Evolutionary conservation across 2,329 filamentous ascomycete species (phyloP), one percentile per base, ranked within the genome.

Genomic region (Curvularia lunata): DNA sequence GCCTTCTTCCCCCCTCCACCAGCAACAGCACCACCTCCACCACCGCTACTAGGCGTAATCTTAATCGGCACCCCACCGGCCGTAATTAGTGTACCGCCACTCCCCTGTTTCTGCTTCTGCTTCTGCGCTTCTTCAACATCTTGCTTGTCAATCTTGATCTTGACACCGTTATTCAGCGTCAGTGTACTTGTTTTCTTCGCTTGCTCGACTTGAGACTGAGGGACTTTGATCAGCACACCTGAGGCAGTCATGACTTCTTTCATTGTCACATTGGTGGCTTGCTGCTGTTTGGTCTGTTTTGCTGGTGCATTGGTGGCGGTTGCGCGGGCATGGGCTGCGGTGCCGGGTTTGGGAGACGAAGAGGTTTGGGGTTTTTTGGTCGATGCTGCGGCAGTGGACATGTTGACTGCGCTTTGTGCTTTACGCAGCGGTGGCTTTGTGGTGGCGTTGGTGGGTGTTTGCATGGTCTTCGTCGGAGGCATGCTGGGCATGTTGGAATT

Each of bases 141-240:
- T 1, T 71, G 63, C 32, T 73, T 73, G 8, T 63, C 69, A 1
- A 76, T 52, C n/a, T 68, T 72, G 47, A 77, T 67, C 10, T 59
- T 61, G 7, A 74, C 58, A 0, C 74, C 74, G 19, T 68, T 72
- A 8, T 68, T 67, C 28, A 71, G 70, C 5, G 67, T 69, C 9
- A 75, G 57, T 0, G 67, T 74, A 8, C 68, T 67, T 1, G 69
- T 69, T 42, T 70, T 70, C 56, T 74, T 75, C 1, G 67, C 72
- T n/a, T 72, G 61, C 48, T 73, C 66, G 2, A 74, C 67, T 16
- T 71, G 50, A 1, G 67, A 32, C 18, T 68, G 68, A 1, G 74
- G 71, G 8, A 77, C 62, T 48, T 75, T 75, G 64, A 75, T 74
- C 7, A 61, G 69, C 6, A 76, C 67, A 1, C 73, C 73, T 4